phyloP scores from a whole-genome alignment of 2,329 filamentous ascomycete genomes.

The Fusarium goolgardi region DNA sequence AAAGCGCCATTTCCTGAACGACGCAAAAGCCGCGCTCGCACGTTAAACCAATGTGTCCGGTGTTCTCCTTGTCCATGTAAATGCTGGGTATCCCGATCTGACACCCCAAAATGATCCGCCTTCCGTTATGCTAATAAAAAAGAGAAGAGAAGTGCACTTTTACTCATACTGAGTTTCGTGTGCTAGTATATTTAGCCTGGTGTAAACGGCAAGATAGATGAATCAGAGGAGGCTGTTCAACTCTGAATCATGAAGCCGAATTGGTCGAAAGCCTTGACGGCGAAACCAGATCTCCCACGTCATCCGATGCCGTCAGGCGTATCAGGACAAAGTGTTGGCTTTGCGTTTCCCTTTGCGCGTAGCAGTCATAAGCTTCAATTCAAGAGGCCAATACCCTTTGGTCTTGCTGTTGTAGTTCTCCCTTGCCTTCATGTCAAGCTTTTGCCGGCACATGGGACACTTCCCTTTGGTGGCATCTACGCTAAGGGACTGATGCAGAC shows the following conservation, averaged over 20 bases:
- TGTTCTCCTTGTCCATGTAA: conserved; percentile 44
- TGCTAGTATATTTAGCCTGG: conserved; percentile 9
- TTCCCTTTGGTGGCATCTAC: conserved; percentile 66
- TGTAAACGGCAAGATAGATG: conserved; percentile 1
- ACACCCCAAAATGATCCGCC: conserved; percentile 29
- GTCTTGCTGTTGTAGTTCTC: conserved; percentile 57
- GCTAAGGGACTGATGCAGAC: conserved; percentile 69
- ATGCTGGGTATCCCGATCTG: conserved; percentile 45
- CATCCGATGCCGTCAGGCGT: neutral
- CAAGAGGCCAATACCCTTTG: conserved; percentile 68
- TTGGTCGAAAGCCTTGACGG: neutral
- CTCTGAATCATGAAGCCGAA: neutral
- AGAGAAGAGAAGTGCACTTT: conserved; percentile 6
- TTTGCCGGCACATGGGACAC: conserved; percentile 73
- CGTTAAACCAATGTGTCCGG: conserved; percentile 35
- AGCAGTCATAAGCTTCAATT: conserved; percentile 71
- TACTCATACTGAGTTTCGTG: neutral
- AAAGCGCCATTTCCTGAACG: conserved; percentile 37
- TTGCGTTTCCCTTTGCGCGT: conserved; percentile 63
- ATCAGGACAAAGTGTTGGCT: conserved; percentile 47
- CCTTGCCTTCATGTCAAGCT: conserved; percentile 62
- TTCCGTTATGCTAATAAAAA: conserved; percentile 26
- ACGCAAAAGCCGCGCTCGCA: conserved; percentile 15
- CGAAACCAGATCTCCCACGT: neutral
- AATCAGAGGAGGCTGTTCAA: neutral